A percentile compares a stretch with the other conserved stretches of the same genome.
These are phyloP conservation scores for Trametes punicea DNA, from an alignment of 768 basidiomycete species.

Conservation along the genomic window DNA sequence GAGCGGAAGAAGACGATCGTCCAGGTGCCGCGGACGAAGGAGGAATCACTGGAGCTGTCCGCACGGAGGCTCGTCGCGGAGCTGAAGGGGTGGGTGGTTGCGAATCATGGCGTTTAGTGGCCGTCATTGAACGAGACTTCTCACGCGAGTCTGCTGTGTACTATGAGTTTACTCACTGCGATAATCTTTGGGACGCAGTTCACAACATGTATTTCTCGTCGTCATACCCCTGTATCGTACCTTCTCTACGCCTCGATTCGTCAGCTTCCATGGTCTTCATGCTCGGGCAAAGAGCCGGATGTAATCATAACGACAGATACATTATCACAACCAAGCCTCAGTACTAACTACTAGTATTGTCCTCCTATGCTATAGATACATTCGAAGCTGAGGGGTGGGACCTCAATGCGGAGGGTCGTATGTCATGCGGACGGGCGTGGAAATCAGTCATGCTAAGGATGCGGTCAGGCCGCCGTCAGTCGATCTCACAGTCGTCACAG, in stretches of 20 bases:
- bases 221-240: too few relatives aligned
- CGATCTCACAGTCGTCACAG: slow-evolving; percentile 52
- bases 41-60: slow-evolving; percentile 54
- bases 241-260: too few relatives aligned
- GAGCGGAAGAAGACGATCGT: slow-evolving; percentile 51
- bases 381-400: background rate
- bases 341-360: background rate
- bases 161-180: too few relatives aligned
- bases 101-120: background rate
- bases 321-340: slow-evolving; percentile 4
- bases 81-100: slow-evolving; percentile 41
- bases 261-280: background rate
- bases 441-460: background rate
- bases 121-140: background rate
- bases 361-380: slow-evolving; percentile 5
- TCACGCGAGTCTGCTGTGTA: too few relatives aligned
- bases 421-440: background rate
- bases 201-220: too few relatives aligned
- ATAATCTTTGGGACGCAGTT: too few relatives aligned
- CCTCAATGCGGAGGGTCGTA: background rate
- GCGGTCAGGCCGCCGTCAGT: background rate
- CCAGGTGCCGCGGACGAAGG: slow-evolving; percentile 45
- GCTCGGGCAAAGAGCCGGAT: background rate
- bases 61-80: slow-evolving; percentile 52
- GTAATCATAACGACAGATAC: slow-evolving; percentile 15